Conservation (phyloP, 2,329 filamentous ascomycete species). For the Graphilbum ipis-grandicollis region DNA sequence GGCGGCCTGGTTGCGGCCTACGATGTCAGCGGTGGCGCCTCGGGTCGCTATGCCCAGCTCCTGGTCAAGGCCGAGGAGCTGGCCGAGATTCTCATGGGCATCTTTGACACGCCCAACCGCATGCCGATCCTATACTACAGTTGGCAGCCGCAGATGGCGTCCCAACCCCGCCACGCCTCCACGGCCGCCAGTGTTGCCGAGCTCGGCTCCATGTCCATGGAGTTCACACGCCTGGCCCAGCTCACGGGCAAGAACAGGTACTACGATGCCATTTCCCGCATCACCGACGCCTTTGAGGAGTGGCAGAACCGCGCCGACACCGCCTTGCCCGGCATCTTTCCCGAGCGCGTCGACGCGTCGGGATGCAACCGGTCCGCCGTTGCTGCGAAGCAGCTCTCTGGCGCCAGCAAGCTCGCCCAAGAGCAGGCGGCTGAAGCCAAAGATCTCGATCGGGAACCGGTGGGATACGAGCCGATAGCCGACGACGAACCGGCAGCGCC, state of each 20-base stretch:
- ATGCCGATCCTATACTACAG: conserved; percentile 74
- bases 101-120: conserved; percentile 84
- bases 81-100: conserved; percentile 62
- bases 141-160: conserved; percentile 52
- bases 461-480: conserved; percentile 17
- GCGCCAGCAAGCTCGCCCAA: conserved; percentile 17
- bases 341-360: conserved; percentile 57
- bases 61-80: conserved; percentile 66
- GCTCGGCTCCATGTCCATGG: conserved; percentile 63
- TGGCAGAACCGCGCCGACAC: conserved; percentile 56
- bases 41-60: conserved; percentile 42
- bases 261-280: conserved; percentile 76
- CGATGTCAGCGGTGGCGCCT: conserved; percentile 54
- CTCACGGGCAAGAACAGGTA: conserved; percentile 67
- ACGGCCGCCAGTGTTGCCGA: conserved; percentile 45
- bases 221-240: conserved; percentile 80
- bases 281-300: conserved; percentile 63
- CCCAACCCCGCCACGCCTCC: conserved; percentile 45
- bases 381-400: conserved; percentile 11
- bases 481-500: conserved; percentile 5
- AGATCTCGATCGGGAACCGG: conserved; percentile 8
- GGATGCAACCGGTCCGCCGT: conserved; percentile 50
- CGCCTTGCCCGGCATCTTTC: conserved; percentile 63
- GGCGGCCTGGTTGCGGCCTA: conserved; percentile 76
- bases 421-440: conserved; percentile 15